Conservation (phyloP, 1,139 yeast genomes). For the Debaryomyces psychrophilus region DNA sequence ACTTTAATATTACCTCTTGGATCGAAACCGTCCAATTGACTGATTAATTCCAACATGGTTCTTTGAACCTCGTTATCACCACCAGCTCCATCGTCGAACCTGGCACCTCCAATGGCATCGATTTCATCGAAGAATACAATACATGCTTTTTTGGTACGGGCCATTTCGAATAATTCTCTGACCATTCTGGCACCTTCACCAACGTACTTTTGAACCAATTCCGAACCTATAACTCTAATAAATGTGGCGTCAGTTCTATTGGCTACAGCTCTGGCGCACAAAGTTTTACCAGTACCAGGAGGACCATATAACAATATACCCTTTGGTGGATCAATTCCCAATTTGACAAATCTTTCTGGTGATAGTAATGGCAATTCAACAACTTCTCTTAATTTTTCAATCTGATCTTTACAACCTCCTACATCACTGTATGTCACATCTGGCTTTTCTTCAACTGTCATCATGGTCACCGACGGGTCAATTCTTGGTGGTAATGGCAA, state of each 20-base stretch:
- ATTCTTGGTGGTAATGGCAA: constrained; percentile 96
- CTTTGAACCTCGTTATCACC: constrained; percentile 99
- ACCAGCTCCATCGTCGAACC: constrained; percentile 99
- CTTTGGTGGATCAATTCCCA: constrained; percentile 98
- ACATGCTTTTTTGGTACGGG: constrained; percentile 96
- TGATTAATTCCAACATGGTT: constrained; percentile 96
- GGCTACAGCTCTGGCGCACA: constrained; percentile 98
- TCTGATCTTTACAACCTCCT: constrained; percentile 98
- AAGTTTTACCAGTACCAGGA: constrained; percentile 97
- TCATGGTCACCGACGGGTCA: constrained; percentile 99
- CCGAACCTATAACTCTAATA: constrained; percentile 96
- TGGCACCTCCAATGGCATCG: constrained; percentile 98
- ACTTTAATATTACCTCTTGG: constrained; percentile 98
- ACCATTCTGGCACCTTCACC: constrained; percentile 99
- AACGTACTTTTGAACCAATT: constrained; percentile 94
- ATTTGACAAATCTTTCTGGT: constrained; percentile 93
- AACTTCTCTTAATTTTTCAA: constrained; percentile 94
- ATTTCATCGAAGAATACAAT: constrained; percentile 95
- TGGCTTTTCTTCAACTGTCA: constrained; percentile 99
- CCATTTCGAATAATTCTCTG: constrained; percentile 97
- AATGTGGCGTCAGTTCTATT: constrained; percentile 98
- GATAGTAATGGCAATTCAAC: constrained; percentile 93
- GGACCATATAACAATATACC: constrained; percentile 96
- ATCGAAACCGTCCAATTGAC: constrained; percentile 97
- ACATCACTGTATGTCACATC: constrained; percentile 89